A percentile compares a stretch with the other conserved stretches of the same genome.
phyloP scores from a whole-genome alignment of 495 filamentous ascomycete species.

The Daldinia vernicosa region DNA sequence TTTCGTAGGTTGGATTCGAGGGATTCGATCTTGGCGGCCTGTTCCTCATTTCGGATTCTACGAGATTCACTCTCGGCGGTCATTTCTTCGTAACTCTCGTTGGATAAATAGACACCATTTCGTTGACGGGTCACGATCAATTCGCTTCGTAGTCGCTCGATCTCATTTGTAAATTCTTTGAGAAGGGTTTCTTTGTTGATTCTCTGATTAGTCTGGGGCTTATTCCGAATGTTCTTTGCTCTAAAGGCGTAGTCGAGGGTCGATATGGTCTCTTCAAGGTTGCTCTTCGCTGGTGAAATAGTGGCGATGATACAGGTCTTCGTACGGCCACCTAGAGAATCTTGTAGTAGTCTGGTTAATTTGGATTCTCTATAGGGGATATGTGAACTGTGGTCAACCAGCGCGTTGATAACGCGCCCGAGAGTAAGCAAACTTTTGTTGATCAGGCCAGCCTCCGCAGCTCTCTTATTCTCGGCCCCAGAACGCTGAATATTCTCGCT shows the following conservation, averaged over 20 bases:
- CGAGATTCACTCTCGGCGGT: slow-evolving; percentile 90
- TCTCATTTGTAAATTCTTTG: slow-evolving; percentile 89
- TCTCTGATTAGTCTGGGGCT: slow-evolving; percentile 91
- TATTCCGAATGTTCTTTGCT: slow-evolving; percentile 98
- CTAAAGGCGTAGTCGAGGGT: slow-evolving; percentile 97
- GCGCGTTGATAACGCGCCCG: slow-evolving; percentile 95
- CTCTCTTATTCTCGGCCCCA: slow-evolving; percentile 96
- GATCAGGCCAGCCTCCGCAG: slow-evolving; percentile 93
- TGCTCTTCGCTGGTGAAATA: slow-evolving; percentile 90
- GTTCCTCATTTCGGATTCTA: slow-evolving; percentile 91
- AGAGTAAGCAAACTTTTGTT: slow-evolving; percentile 97
- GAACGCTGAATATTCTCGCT: slow-evolving; percentile 98
- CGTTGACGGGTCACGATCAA: slow-evolving; percentile 91
- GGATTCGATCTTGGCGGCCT: slow-evolving; percentile 88
- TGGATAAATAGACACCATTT: slow-evolving; percentile 92
- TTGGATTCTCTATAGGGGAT: slow-evolving; percentile 98
- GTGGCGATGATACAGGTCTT: slow-evolving; percentile 99
- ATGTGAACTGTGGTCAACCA: slow-evolving; percentile 89
- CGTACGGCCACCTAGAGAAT: slow-evolving; percentile 92
- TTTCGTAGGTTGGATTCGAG: slow-evolving; percentile 89
- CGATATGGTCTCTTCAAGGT: slow-evolving; percentile 96
- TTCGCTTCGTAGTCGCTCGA: slow-evolving; percentile 92
- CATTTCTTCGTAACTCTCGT: slow-evolving; percentile 85
- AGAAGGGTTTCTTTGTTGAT: slow-evolving; percentile 92
- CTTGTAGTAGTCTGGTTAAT: slow-evolving; percentile 91